phyloP scores from a whole-genome alignment of 148 eudicot genomes.

The Vaccinium myrtillus region DNA sequence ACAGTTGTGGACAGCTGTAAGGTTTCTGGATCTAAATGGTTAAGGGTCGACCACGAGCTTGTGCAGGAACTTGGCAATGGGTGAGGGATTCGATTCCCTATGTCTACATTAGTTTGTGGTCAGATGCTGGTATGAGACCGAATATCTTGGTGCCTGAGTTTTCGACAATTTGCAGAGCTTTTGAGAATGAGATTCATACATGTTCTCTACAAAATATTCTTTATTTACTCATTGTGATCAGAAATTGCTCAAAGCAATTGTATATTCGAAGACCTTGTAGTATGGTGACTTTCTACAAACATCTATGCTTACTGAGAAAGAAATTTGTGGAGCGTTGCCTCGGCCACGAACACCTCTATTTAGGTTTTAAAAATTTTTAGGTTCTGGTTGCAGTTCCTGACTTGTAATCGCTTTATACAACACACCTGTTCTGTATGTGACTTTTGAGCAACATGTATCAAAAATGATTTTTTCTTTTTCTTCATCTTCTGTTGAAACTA shows the following conservation, averaged over 20 bases:
- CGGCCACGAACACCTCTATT: not conserved
- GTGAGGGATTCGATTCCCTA: not conserved
- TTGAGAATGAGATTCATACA: not conserved
- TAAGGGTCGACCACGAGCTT: not conserved
- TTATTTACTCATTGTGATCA: not conserved
- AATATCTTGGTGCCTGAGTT: conserved; percentile 1
- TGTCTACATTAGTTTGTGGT: not conserved
- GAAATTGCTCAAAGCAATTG: conserved; percentile 2
- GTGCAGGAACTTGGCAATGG: not conserved
- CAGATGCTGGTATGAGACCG: not conserved
- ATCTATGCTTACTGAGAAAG: not conserved
- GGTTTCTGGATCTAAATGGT: not conserved
- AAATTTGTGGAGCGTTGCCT: not conserved
- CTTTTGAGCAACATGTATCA: not conserved
- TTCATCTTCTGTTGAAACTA: not conserved
- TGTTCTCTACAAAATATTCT: not conserved
- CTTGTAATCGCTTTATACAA: not conserved
- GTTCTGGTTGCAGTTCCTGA: not conserved
- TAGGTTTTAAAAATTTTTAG: not conserved
- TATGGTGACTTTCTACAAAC: not conserved
- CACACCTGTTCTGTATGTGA: not conserved
- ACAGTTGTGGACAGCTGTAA: not conserved
- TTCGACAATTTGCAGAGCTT: not conserved
- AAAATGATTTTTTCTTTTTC: not conserved
- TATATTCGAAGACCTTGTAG: not conserved